Base-by-base conservation (phyloP, 208 protist genomes). In the Trypanosoma avium region DNA sequence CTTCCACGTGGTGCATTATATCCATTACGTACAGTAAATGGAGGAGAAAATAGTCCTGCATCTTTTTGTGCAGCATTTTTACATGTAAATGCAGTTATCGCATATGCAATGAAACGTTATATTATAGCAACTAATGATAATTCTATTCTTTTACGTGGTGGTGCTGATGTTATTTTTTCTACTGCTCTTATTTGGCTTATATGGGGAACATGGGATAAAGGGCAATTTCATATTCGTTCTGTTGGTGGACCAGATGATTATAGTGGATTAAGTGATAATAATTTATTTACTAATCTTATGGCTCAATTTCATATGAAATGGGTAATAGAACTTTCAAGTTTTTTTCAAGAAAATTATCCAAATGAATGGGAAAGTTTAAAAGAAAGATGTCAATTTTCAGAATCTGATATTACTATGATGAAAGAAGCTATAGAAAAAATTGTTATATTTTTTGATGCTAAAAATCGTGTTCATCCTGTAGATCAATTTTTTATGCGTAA, bases 231-330 rank as follows among this genome's bases (percentile, higher is more conserved):
- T 61, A 59, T 97, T 42, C 83, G 89, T 32, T 92, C 65, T 53
- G 89, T 97, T 17, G 83, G 86, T 0, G 88, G 92, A 7, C 86
- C 88, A 29, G 92, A 97, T 64, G 79, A 84, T 52, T 95, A 95
- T 78, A 93, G 77, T 54, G 85, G 82, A 42, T 55, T 93, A 9
- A 77, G 82, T n/a, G 79, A 95, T 78, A 87, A 97, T 79, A 93
- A 94, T 74, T 88, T 92, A 60, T 97, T 95, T 70, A 97, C 92
- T 35, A 97, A 97, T 66, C 26, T 95, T 27, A 90, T 97, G 83
- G 92, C 86, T 15, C 79, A 92, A 73, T 69, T 85, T 48, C 88
- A 94, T 55, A 61, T 97, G 77, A 72, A 84, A 52, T 97, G 85
- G 82, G 85, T 84, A 4, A 76, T 93, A 27, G 67, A 91, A 67